Evolutionary conservation across 352 stramenopile genomes (phyloP), one percentile per base, ranked within the genome.

Genomic region (Plasmopara muralis): DNA sequence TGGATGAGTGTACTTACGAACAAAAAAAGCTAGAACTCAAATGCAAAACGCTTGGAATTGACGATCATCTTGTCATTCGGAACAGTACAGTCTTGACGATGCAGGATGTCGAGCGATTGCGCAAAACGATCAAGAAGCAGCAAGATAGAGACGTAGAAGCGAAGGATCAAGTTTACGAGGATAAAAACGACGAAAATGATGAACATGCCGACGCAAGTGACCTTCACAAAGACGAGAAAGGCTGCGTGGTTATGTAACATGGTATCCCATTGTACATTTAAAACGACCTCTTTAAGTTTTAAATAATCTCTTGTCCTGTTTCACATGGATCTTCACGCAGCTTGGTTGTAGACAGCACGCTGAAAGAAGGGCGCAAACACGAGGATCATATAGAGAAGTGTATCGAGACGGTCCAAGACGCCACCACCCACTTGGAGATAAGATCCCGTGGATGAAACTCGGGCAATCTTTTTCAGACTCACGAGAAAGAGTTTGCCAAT

Each of bases 41-140:
- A 12, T 77, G 76, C 54, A 77, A 74, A 42, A 82, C 75, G 18
- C 61, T 92, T 7, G 78, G 72, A 10, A 66, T 74, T 37, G 61
- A 77, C 18, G 77, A 89, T 51, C 63, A 86, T 9, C 62, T 92
- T 10, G 76, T 86, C 9, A 62, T 92, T 8, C 77, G 77, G 49
- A 92, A 92, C 65, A 87, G 75, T 61, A 85, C 77, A 0, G 82
- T 92, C 55, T 63, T 92, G 25, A 89, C 78, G 8, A 87, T 79
- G 73, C 50, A 73, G 2, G 82, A 92, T 53, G 79, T 92, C 0
- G 69, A 86, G 45, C 66, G 73, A 42, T 61, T 92, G 43, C 78
- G 78, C 9, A 60, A 66, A 12, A 67, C 74, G 14, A 50, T 86
- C 8, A 58, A 64, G 41, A 75, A 74, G 51, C 57, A 61, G n/a